Percentiles rank a stretch among this genome's conserved stretches.
These are phyloP conservation scores for Populus nigra DNA, from an alignment of 345 rosid species.

Conservation along the genomic window DNA sequence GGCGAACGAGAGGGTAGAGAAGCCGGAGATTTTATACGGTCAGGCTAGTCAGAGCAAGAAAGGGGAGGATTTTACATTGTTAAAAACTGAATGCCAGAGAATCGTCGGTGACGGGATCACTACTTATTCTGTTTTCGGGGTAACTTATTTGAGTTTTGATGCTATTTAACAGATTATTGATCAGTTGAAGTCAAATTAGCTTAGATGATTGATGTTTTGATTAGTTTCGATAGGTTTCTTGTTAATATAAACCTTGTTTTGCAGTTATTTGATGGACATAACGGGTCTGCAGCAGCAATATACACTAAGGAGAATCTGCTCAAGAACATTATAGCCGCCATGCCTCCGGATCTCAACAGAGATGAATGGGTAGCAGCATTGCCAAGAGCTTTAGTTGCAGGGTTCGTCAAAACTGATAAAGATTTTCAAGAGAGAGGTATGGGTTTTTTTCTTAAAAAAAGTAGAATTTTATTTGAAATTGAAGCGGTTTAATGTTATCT, in stretches of 20 bases:
- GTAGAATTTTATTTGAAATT: not conserved
- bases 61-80: slow-evolving; percentile 79
- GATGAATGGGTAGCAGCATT: slow-evolving; percentile 93
- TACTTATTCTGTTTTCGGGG: slow-evolving; percentile 84
- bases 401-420: slow-evolving; percentile 98
- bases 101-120: slow-evolving; percentile 77
- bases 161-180: not conserved
- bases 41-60: slow-evolving; percentile 93
- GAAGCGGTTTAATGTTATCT: not conserved
- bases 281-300: slow-evolving; percentile 94
- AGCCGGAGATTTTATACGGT: slow-evolving; percentile 75
- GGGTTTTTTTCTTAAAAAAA: not conserved
- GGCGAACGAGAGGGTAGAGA: slow-evolving; percentile 73
- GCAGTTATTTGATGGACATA: slow-evolving; percentile 99
- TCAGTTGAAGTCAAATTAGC: not conserved
- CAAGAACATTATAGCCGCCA: slow-evolving; percentile 69
- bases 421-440: slow-evolving; percentile 85
- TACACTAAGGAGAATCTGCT: slow-evolving; percentile 91
- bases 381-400: slow-evolving; percentile 97
- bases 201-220: not conserved
- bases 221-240: not conserved
- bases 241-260: slow-evolving; percentile 3
- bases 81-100: slow-evolving; percentile 81
- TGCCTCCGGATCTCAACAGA: slow-evolving; percentile 82
- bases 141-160: slow-evolving; percentile 19